These are phyloP conservation scores for Phytopythium delawarense DNA, from an alignment of 352 stramenopile genomes.

Conservation along the genomic window DNA sequence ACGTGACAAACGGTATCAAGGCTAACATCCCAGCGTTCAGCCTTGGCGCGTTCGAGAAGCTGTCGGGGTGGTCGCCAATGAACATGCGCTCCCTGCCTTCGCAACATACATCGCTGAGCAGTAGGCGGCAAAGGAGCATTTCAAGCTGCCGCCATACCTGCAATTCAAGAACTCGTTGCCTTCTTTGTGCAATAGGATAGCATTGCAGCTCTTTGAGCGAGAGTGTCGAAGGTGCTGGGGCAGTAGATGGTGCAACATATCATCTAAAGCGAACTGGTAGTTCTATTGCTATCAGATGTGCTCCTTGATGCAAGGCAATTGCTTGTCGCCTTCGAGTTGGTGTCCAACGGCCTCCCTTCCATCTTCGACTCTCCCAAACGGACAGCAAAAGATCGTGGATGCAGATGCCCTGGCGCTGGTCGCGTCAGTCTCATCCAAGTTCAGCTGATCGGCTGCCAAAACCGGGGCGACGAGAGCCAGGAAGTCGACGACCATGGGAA, in stretches of 20 bases:
- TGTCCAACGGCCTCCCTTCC: too few species aligned
- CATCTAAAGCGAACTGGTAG: too few species aligned
- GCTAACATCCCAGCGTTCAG: not conserved
- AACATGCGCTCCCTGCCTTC: conserved; percentile 3
- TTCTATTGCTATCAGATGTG: too few species aligned
- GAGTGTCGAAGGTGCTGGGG: too few species aligned
- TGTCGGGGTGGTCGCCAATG: not conserved
- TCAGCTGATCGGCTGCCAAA: not conserved
- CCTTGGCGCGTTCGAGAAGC: conserved; percentile 4
- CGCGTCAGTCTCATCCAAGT: not conserved
- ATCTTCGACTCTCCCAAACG: too few species aligned
- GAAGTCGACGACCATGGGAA: not conserved
- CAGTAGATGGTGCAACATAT: too few species aligned
- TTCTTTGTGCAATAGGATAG: too few species aligned
- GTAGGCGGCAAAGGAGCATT: not conserved
- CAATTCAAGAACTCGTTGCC: too few species aligned
- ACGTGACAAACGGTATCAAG: conserved; percentile 4
- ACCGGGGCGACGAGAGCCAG: not conserved
- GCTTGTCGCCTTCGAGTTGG: too few species aligned
- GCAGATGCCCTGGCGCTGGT: not conserved
- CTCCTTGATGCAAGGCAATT: too few species aligned
- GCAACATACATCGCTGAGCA: conserved; percentile 14
- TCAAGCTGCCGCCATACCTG: too few species aligned
- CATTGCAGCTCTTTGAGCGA: too few species aligned
- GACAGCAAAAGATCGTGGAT: not conserved